Evolutionary conservation across 768 basidiomycete genomes (phyloP).

Genomic region (Mycena rosella): DNA sequence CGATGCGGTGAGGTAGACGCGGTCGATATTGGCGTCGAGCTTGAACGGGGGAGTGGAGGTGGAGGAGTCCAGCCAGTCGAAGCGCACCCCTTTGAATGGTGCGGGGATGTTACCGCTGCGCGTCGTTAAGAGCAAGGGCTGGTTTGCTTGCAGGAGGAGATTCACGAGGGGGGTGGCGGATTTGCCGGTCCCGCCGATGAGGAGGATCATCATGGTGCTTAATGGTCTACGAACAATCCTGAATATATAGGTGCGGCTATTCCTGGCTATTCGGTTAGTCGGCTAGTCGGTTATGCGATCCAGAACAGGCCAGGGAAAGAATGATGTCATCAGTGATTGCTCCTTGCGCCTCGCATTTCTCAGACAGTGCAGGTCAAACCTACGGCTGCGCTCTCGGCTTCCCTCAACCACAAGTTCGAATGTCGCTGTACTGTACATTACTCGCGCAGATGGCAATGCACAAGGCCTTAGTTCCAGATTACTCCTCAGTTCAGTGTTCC

Average conservation of each 20-base stretch:
- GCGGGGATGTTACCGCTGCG: slow-evolving; percentile 44
- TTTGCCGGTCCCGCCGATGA: slow-evolving; percentile 54
- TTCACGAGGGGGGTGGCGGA: slow-evolving; percentile 45
- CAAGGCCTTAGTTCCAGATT: no score
- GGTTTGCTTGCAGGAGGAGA: slow-evolving; percentile 41
- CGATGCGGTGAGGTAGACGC: slow-evolving; percentile 50
- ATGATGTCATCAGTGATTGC: no score
- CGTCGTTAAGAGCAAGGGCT: slow-evolving; percentile 45
- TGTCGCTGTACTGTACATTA: no score
- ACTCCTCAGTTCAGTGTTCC: no score
- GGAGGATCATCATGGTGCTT: slow-evolving; percentile 55
- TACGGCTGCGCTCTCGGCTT: no score
- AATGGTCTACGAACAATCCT: no score
- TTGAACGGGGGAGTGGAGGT: slow-evolving; percentile 51
- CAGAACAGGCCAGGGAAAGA: no score
- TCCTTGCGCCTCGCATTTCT: no score
- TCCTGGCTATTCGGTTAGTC: background rate
- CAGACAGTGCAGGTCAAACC: no score
- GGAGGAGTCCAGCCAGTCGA: slow-evolving; percentile 52
- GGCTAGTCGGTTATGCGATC: background rate
- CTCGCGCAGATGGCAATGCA: no score
- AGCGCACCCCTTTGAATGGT: slow-evolving; percentile 45
- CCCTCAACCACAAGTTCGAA: no score
- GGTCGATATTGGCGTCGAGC: slow-evolving; percentile 41
- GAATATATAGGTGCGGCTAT: no score